A percentile compares a stretch with the other conserved stretches of the same genome.
These are phyloP conservation scores for Asterella californica DNA, from an alignment of 225 moss, liverwort and hornwort species.

Conservation along the genomic window DNA sequence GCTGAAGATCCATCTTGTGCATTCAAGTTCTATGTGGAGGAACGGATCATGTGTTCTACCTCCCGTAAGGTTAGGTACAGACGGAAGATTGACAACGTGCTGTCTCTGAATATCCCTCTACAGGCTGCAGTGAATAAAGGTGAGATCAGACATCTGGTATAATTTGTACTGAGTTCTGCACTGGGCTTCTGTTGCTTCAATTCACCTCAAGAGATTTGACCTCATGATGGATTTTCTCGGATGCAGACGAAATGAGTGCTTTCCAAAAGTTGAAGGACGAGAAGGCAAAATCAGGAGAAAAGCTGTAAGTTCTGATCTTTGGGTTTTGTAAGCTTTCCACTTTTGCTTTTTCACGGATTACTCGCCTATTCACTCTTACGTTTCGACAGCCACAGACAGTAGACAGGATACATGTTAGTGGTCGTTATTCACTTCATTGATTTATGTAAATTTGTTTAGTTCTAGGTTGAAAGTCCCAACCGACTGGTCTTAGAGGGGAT, in stretches of 20 bases:
- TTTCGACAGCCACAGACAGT: too few relatives aligned
- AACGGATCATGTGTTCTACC: slow-evolving; percentile 80
- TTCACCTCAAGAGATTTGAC: too few relatives aligned
- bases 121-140: slow-evolving; percentile 90
- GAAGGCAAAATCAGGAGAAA: slow-evolving; percentile 74
- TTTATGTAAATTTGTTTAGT: too few relatives aligned
- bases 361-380: too few relatives aligned
- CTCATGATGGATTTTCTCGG: neutral
- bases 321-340: neutral
- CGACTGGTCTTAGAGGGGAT: too few relatives aligned
- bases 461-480: too few relatives aligned
- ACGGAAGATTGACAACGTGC: slow-evolving; percentile 78
- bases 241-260: slow-evolving; percentile 72
- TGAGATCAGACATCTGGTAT: slow-evolving; percentile 8
- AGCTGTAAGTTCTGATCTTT: slow-evolving; percentile 52
- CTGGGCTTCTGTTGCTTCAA: neutral
- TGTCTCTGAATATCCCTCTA: slow-evolving; percentile 86
- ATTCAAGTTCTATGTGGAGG: slow-evolving; percentile 91
- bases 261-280: slow-evolving; percentile 71
- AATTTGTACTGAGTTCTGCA: neutral
- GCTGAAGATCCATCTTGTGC: slow-evolving; percentile 81
- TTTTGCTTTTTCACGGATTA: too few relatives aligned
- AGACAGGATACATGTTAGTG: too few relatives aligned
- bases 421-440: too few relatives aligned
- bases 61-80: slow-evolving; percentile 90